Evolutionary conservation across 345 rosid species (phyloP), one percentile per base, ranked within the genome.

Genomic region (Sonneratia alba): DNA sequence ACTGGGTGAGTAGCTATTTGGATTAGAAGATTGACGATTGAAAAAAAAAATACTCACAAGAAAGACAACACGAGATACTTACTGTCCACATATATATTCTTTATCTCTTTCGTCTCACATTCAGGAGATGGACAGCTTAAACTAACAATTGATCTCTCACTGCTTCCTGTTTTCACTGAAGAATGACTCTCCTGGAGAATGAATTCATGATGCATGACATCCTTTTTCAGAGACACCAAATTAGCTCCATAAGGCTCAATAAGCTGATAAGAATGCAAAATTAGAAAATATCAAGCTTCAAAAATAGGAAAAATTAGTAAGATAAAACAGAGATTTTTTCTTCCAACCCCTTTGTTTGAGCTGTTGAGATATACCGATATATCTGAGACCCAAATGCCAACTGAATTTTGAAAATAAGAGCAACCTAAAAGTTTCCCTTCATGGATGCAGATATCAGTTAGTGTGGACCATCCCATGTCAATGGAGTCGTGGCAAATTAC

Each of bases 41-140:
- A 36, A 53, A 36, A 53, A 9, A 27, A 8, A 53, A 27, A 27
- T 27, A 27, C 36, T 69, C 43, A 70, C 12, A 22, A 42, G 21
- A 19, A 11, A 18, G 51, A 57, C 32, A 36, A 22, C 43, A 72
- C 21, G 38, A 45, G 7, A 59, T 11, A 90, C 98, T 88, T 87
- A 95, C 99, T 82, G 75, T 95, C 99, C 43, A 95, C 85, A 74
- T 92, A 95, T 80, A 95, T 95, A 82, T 87, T 95, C 85, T 95
- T 95, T 70, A 95, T 95, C 73, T 90, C 98, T 73, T 88, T 89
- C 24, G 80, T 73, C 64, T 90, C 94, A 63, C 79, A 87, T 53
- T 92, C 92, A 67, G 93, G 94, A 75, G 97, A 90, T 57, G 77
- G 69, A 61, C 86, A 81, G 67, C 80, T 76, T 62, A 73, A 69